Evolutionary conservation across 164 flowering plant species (phyloP).

Genomic region (Pachysandra terminalis): DNA sequence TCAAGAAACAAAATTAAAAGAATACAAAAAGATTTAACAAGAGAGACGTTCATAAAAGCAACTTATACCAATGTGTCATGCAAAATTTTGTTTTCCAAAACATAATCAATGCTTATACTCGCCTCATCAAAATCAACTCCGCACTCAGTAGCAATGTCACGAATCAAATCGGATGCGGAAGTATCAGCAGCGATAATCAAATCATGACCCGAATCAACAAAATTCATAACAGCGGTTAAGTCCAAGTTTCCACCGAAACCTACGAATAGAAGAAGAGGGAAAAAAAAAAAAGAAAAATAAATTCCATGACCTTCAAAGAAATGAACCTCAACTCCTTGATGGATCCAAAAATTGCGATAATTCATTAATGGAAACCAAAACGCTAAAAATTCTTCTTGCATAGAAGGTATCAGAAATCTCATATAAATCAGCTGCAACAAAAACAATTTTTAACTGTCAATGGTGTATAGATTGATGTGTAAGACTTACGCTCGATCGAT

Average conservation of each 20-base stretch:
- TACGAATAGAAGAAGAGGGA: conserved; percentile 12
- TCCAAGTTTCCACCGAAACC: conserved; percentile 88
- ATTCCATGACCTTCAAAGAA: no score
- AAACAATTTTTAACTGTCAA: neutral
- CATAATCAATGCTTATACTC: conserved; percentile 5
- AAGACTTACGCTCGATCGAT: conserved; percentile 49
- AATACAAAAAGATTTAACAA: neutral
- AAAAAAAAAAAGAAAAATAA: no score
- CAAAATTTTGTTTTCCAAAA: neutral
- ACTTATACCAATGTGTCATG: no score
- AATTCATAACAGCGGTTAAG: conserved; percentile 59
- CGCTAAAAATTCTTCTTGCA: no score
- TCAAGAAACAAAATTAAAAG: neutral
- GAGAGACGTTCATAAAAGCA: no score
- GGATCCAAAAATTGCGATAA: no score
- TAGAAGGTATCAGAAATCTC: no score
- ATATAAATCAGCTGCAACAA: no score
- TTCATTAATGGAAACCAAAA: no score
- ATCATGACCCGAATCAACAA: conserved; percentile 88
- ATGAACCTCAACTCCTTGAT: no score
- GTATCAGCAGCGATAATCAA: conserved; percentile 74
- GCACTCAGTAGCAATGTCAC: conserved; percentile 77
- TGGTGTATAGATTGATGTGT: neutral
- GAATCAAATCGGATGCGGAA: conserved; percentile 78
- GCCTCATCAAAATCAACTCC: conserved; percentile 99